Conservation (phyloP, 2,329 filamentous ascomycete species). For the Lachnellula subtilissima region DNA sequence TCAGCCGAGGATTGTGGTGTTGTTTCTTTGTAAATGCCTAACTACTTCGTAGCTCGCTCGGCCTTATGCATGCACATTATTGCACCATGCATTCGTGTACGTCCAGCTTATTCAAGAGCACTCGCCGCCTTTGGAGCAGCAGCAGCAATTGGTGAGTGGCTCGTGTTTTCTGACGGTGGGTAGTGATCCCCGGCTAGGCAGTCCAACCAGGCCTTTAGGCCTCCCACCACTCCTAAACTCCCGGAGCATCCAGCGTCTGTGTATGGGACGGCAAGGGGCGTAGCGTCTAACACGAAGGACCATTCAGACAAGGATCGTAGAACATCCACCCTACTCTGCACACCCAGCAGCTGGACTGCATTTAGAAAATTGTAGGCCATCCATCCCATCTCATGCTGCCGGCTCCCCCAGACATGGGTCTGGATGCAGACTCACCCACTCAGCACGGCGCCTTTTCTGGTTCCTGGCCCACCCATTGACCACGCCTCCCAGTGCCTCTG, state of each 20-base stretch:
- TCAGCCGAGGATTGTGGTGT: background rate
- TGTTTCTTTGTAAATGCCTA: conserved; percentile 5
- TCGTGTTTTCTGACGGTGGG: background rate
- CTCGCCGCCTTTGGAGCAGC: conserved; percentile 2
- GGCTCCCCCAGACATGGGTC: conserved; percentile 24
- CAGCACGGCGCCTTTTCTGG: conserved; percentile 9
- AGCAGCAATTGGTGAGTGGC: background rate
- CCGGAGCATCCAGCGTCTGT: conserved; percentile 2
- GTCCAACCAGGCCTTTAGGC: background rate
- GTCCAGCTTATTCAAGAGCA: background rate
- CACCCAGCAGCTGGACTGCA: conserved; percentile 6
- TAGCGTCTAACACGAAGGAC: conserved; percentile 23
- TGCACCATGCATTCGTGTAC: conserved; percentile 5
- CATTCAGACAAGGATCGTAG: background rate
- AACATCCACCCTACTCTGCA: conserved; percentile 1
- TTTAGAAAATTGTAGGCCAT: conserved; percentile 9
- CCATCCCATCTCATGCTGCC: conserved; percentile 25
- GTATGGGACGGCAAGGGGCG: background rate
- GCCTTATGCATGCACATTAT: conserved; percentile 28
- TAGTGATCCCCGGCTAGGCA: background rate
- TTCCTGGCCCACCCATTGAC: conserved; percentile 24
- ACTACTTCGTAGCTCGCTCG: conserved; percentile 8
- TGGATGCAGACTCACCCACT: conserved; percentile 14
- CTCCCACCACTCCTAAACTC: background rate
- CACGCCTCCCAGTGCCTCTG: conserved; percentile 5